Evolutionary conservation across 2,329 filamentous ascomycete genomes (phyloP), one percentile per base, ranked within the genome.

Genomic region (Aspergillus eucalypticola): DNA sequence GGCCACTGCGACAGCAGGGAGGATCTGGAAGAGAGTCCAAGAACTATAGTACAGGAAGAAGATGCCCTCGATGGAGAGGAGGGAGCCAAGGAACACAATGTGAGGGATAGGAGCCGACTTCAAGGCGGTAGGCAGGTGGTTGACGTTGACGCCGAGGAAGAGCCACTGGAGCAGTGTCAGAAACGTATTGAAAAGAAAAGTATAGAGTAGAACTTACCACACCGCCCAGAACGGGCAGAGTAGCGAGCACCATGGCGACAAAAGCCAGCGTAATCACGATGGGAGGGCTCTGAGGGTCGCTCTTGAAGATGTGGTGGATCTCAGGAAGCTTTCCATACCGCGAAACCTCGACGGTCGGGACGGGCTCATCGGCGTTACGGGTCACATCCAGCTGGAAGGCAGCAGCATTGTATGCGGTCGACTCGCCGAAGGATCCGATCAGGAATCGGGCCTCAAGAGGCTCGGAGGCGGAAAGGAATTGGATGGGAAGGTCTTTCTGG

Each of bases 11-110:
- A 89, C 87, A 25, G 87, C 88, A 4, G 92, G 93, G 53, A 99
- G 82, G 13, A 87, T 87, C 81, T 96, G 89, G 83, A 98, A 96
- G 49, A 99, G 82, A 72, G 89, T 96, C 93, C 94, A 97, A 72
- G 81, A 86, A 56, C 86, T 89, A 79, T 98, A 98, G 84, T 99
- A 99, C 66, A 96, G 79, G 81, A 95, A 94, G 79, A 99, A 97
- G 59, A 96, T 88, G 15, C 86, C 90, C 77, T 99, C 95, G 82
- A 99, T 90, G 21, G 88, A 87, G 41, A 96, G 63, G 58, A 99
- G 87, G 5, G 92, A 96, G 54, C 90, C 90, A 67, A 96, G 90
- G 82, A 98, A 99, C 35, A 92, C 76, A 29, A 82, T 81, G 74
- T 99, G 94, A 5, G 94, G 89, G 46, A 96, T 69, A 2, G 95